Evolutionary conservation across 2,329 filamentous ascomycete species (phyloP), one percentile per base, ranked within the genome.

Genomic region (Penicillium sp.): DNA sequence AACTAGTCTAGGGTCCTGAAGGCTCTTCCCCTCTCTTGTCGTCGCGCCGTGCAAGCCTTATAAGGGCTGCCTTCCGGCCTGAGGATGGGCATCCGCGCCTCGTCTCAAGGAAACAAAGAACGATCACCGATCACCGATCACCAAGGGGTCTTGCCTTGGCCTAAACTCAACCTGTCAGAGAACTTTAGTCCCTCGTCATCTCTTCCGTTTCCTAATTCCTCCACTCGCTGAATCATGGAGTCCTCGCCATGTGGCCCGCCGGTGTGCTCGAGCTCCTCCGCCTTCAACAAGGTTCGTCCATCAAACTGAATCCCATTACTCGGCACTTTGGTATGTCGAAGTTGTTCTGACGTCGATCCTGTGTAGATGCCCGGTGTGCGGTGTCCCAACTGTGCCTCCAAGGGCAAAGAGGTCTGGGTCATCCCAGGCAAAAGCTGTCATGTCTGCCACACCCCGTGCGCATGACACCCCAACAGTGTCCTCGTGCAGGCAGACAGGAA

Each of bases 401-500:
- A 59, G 5, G 66, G 67, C 16, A 51, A 63, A 36, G 67, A 69
- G 48, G 56, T 60, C 16, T 72, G 69, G 69, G 69, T 72, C 3
- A 71, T 71, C 39, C 68, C 69, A 4, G 69, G 69, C n/a, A 71
- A 70, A 43, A 59, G 64, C 46, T 72, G 69, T 43, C 68, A 70
- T 48, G 51, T 65, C 27, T 71, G 68, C 39, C 62, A 66, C 8
- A 64, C 61, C 2, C 43, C 58, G 31, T 60, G 64, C 52, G 54
- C 56, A 30, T 55, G 45, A 56, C 37, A 14, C 17, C 16, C n/a
- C n/a, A n/a, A n/a, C n/a, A n/a, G n/a, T n/a, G n/a, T n/a, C n/a
- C n/a, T n/a, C n/a, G n/a, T n/a, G n/a, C n/a, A n/a, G n/a, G n/a
- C n/a, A n/a, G n/a, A n/a, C n/a, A n/a, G n/a, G n/a, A n/a, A n/a